phyloP scores from a whole-genome alignment of 768 basidiomycete genomes.

The Paxillus rubicundulus region DNA sequence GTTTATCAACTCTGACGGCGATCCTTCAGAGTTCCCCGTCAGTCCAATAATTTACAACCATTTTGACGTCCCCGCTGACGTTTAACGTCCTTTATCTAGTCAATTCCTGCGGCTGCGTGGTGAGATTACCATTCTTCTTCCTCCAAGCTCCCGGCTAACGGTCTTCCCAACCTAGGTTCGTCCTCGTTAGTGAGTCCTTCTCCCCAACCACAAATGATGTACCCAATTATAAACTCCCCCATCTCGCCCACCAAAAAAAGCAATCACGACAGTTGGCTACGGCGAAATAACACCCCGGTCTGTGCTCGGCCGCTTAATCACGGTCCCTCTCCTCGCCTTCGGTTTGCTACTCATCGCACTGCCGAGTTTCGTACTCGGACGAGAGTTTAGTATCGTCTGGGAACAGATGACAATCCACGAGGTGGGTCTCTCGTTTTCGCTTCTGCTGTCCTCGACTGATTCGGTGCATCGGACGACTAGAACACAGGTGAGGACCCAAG shows the following conservation, averaged over 20 bases:
- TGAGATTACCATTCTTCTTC: constrained; percentile 37
- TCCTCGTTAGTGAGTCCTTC: constrained; percentile 66
- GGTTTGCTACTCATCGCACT: constrained; percentile 87
- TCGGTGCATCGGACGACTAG: neutral
- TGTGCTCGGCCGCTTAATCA: constrained; percentile 81
- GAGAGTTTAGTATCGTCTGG: constrained; percentile 91
- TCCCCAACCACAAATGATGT: neutral
- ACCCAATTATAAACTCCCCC: neutral
- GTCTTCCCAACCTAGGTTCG: constrained; percentile 46
- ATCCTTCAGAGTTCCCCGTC: constrained; percentile 76
- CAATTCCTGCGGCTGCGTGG: constrained; percentile 78
- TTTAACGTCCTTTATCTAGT: constrained; percentile 31
- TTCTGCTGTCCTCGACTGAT: neutral
- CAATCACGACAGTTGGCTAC: constrained; percentile 88
- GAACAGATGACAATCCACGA: constrained; percentile 65
- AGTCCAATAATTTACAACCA: constrained; percentile 15
- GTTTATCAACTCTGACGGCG: constrained; percentile 84
- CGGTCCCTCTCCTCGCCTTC: constrained; percentile 82
- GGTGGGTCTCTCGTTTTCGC: constrained; percentile 25
- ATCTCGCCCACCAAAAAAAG: constrained; percentile 31
- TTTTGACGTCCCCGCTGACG: neutral
- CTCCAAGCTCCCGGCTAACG: neutral
- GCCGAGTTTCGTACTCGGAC: constrained; percentile 86
- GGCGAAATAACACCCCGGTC: constrained; percentile 90
- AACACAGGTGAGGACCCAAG: neutral